phyloP scores from a whole-genome alignment of 1,284 basidiomycete genomes.

The Ceratobasidium sp. region DNA sequence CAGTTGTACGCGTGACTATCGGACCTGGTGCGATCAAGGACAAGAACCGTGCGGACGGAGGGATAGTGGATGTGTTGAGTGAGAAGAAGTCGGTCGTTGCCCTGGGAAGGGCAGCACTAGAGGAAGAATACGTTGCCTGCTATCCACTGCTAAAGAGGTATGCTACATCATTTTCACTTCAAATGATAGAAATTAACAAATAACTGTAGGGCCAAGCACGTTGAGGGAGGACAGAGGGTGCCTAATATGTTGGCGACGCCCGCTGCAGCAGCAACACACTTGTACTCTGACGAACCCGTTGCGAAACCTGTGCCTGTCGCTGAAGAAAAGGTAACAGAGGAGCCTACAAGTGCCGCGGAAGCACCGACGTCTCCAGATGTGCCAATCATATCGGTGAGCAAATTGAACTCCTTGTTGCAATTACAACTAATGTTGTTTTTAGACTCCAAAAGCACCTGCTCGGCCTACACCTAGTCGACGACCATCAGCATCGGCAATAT shows the following conservation, averaged over 20 bases:
- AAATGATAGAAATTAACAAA: not conserved
- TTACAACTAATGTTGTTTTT: not conserved
- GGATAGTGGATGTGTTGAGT: conserved; percentile 62
- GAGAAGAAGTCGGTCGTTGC: conserved; percentile 70
- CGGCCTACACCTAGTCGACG: conserved; percentile 30
- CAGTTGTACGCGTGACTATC: conserved; percentile 67
- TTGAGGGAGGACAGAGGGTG: conserved; percentile 7
- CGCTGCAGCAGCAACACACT: conserved; percentile 60
- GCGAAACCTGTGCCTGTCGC: conserved; percentile 7
- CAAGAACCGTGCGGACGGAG: conserved; percentile 62
- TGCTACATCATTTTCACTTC: conserved; percentile 41
- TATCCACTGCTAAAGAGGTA: conserved; percentile 66
- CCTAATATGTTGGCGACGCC: conserved; percentile 60
- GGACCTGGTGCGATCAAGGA: conserved; percentile 51
- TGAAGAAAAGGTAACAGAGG: conserved; percentile 9
- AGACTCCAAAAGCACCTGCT: conserved; percentile 13
- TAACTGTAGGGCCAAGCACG: conserved; percentile 1
- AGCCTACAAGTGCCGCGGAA: conserved; percentile 10
- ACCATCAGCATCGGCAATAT: conserved; percentile 23
- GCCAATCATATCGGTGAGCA: conserved; percentile 3
- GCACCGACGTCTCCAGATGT: conserved; percentile 6
- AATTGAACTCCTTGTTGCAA: not conserved
- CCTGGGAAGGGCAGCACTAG: conserved; percentile 72
- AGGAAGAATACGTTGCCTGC: conserved; percentile 68
- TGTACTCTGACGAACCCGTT: conserved; percentile 30